Conservation (phyloP, 805 yeast genomes). For the Ogataea siamensis region DNA sequence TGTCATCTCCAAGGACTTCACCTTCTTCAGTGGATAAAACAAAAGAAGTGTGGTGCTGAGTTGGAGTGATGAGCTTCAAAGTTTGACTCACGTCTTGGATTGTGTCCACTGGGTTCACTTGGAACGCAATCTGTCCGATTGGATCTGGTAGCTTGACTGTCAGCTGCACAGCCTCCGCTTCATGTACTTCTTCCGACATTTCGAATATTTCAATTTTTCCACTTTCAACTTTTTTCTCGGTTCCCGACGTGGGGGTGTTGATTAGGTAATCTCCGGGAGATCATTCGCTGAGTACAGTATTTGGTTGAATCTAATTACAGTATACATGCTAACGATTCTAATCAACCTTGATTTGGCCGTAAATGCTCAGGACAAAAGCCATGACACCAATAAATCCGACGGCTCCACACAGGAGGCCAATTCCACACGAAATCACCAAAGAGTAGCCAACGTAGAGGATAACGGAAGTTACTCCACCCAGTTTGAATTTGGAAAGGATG, state of each 20-base stretch:
- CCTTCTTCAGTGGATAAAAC: conserved; percentile 39
- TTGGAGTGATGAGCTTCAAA: conserved; percentile 52
- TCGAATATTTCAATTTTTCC: conserved; percentile 2
- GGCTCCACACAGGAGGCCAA: conserved; percentile 83
- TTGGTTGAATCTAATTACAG: background rate
- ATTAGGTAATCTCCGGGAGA: conserved; percentile 4
- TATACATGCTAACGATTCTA: conserved; percentile 24
- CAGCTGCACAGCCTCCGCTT: conserved; percentile 23
- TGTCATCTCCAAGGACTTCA: conserved; percentile 34
- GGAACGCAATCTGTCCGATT: conserved; percentile 27
- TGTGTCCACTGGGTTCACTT: conserved; percentile 39
- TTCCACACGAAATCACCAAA: conserved; percentile 59
- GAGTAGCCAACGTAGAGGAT: conserved; percentile 85
- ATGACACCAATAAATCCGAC: conserved; percentile 78
- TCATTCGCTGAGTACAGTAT: background rate
- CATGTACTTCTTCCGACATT: conserved; percentile 17
- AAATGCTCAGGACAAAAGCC: conserved; percentile 74
- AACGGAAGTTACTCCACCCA: conserved; percentile 73
- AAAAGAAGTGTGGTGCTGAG: conserved; percentile 62
- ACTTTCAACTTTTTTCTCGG: conserved; percentile 4
- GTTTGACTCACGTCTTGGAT: conserved; percentile 58
- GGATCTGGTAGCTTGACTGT: conserved; percentile 29
- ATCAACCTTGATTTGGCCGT: conserved; percentile 84
- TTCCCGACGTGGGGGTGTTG: conserved; percentile 5
- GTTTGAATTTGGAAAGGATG: conserved; percentile 62